phyloP scores from a whole-genome alignment of 768 basidiomycete genomes.

The Lyophyllum atratum region DNA sequence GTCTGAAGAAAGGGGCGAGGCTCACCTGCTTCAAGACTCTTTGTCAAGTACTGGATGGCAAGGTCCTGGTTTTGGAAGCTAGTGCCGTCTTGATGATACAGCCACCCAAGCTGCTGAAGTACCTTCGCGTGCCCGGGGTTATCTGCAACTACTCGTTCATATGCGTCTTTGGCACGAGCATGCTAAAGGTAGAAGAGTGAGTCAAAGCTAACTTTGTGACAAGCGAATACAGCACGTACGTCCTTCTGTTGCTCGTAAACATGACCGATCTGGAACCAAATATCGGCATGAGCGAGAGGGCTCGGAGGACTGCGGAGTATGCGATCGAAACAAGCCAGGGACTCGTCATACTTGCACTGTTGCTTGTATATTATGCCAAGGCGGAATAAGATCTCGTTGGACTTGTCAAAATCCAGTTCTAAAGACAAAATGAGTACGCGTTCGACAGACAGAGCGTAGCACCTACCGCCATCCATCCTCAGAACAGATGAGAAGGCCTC shows the following conservation, averaged over 20 bases:
- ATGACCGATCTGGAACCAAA: constrained; percentile 99
- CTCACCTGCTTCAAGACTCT: constrained; percentile 92
- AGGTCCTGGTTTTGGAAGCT: constrained; percentile 95
- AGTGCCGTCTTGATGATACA: constrained; percentile 95
- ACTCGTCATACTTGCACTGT: constrained; percentile 90
- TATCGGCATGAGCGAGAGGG: constrained; percentile 95
- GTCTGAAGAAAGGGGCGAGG: constrained; percentile 10
- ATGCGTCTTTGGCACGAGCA: constrained; percentile 88
- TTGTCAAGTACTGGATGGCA: constrained; percentile 91
- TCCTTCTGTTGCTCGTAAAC: constrained; percentile 98
- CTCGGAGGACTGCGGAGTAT: constrained; percentile 95
- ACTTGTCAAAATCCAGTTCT: constrained; percentile 92
- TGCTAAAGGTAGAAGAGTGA: constrained; percentile 51
- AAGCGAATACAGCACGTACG: constrained; percentile 45
- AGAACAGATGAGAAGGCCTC: constrained; percentile 97
- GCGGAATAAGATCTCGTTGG: constrained; percentile 97
- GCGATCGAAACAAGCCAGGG: constrained; percentile 91
- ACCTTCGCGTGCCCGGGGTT: constrained; percentile 97
- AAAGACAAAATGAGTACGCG: constrained; percentile 22
- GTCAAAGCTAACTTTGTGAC: constrained; percentile 14
- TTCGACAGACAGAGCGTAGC: constrained; percentile 16
- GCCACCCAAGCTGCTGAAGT: constrained; percentile 95
- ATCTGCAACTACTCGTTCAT: constrained; percentile 91
- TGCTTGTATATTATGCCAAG: constrained; percentile 99
- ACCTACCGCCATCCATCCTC: constrained; percentile 92